Base-by-base conservation (phyloP, 805 yeast genomes). In the Metschnikowia lachancei region DNA sequence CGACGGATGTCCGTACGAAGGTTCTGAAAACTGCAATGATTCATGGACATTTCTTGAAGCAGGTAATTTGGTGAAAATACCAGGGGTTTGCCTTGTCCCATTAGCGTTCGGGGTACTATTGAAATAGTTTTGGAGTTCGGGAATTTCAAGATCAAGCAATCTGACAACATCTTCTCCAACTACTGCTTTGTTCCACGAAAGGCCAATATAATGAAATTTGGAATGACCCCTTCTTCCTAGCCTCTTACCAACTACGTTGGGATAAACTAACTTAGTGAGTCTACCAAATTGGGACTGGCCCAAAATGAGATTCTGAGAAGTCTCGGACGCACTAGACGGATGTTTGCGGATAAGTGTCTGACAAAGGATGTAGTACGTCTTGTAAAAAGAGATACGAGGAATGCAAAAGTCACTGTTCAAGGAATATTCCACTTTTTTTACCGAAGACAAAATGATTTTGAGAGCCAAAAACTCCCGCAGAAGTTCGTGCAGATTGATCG, bases 171-270 rank as follows among this genome's bases (percentile, higher is more conserved):
- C 71, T 3, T 58, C 61, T 36, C 54, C 53, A 12, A 70, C 61
- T 10, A 70, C 57, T 34, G 60, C 60, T n/a, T 63, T 61, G 46
- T 68, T 70, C 75, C 75, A 69, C 8, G 64, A 51, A 2, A 71
- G 69, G 1, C 75, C 75, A 39, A 70, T 57, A 49, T 70, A 70
- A 43, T 70, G 67, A 49, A 68, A 71, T 51, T 70, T 71, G 4
- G 75, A 70, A 40, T 67, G 72, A n/a, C 76, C 76, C 36, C 76
- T 52, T 43, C 66, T 59, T 3, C 76, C 76, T 37, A 71, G 59
- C 42, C 76, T 53, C 47, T 71, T 70, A 41, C 69, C 66, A 19
- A 61, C 43, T 35, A 70, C 49, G 41, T 63, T 55, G 1, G 76
- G 76, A 49, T 65, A 69, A 8, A 69, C 70, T 36, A 69, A 51